Percentiles rank a stretch among this genome's conserved stretches.
phyloP scores from a whole-genome alignment of 352 stramenopile genomes.

The Pythium oligandrum region DNA sequence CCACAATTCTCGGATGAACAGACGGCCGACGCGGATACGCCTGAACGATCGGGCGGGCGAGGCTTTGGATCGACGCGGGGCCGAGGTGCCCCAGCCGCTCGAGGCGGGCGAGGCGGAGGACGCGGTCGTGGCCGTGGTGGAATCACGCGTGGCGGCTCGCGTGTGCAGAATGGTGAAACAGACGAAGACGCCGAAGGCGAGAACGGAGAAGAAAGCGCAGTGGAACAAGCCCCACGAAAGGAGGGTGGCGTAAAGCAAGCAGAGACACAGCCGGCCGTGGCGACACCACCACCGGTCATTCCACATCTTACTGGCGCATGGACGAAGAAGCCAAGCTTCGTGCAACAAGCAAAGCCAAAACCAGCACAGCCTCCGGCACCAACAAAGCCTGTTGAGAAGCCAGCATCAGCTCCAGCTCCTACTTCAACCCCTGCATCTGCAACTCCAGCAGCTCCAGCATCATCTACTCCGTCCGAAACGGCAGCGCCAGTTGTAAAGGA shows the following conservation, averaged over 20 bases:
- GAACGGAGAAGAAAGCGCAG: conserved; percentile 26
- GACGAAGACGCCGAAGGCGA: conserved; percentile 45
- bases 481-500: not conserved
- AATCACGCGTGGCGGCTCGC: conserved; percentile 19
- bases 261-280: conserved; percentile 29
- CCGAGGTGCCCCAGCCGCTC: conserved; percentile 33
- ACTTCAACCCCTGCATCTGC: not conserved
- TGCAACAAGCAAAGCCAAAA: conserved; percentile 1
- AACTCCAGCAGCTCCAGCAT: not conserved
- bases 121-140: conserved; percentile 34
- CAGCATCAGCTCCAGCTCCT: conserved; percentile 2
- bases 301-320: conserved; percentile 21
- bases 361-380: conserved; percentile 8
- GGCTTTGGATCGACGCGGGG: conserved; percentile 18
- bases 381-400: conserved; percentile 12
- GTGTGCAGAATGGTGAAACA: conserved; percentile 20
- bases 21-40: not conserved
- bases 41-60: conserved; percentile 2
- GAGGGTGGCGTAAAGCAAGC: conserved; percentile 24
- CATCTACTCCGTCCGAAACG: too few species aligned
- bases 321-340: conserved; percentile 26
- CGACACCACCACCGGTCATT: conserved; percentile 22
- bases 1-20: not conserved
- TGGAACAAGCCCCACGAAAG: conserved; percentile 36
- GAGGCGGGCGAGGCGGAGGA: conserved; percentile 46